These are phyloP conservation scores for Starmerella scarabaei DNA, from an alignment of 805 yeast genomes.

Conservation along the genomic window DNA sequence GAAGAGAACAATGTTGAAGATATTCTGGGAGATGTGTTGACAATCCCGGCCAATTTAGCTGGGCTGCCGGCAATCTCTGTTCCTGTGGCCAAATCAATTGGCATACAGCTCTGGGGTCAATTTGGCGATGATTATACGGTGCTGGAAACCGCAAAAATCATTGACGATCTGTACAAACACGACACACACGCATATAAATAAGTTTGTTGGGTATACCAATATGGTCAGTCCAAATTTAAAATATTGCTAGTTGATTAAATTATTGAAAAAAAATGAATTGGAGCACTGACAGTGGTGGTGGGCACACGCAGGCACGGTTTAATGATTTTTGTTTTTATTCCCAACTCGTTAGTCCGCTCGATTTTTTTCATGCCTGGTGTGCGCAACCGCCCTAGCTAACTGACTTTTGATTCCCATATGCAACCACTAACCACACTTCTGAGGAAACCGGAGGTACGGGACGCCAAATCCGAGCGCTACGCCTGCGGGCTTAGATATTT, in stretches of 20 bases:
- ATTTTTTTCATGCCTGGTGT: too few relatives aligned
- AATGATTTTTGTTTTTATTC: too few relatives aligned
- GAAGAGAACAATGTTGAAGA: constrained; percentile 40
- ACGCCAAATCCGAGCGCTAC: too few relatives aligned
- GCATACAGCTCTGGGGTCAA: constrained; percentile 72
- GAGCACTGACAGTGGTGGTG: background rate
- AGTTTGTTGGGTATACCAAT: too few relatives aligned
- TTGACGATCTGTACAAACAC: constrained; percentile 12
- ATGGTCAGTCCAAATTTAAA: too few relatives aligned
- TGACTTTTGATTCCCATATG: too few relatives aligned
- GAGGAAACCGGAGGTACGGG: too few relatives aligned
- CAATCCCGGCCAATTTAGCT: constrained; percentile 83
- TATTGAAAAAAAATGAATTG: background rate
- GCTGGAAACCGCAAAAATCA: constrained; percentile 31
- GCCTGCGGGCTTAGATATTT: too few relatives aligned
- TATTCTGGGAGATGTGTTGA: constrained; percentile 69
- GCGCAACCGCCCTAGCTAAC: too few relatives aligned
- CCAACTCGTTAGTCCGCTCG: too few relatives aligned
- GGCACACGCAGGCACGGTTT: too few relatives aligned
- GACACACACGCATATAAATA: constrained; percentile 4
- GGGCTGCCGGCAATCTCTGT: constrained; percentile 78
- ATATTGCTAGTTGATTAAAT: background rate
- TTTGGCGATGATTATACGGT: constrained; percentile 65
- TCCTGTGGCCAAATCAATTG: constrained; percentile 40
- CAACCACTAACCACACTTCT: too few relatives aligned